A percentile compares a stretch with the other conserved stretches of the same genome.
These are phyloP conservation scores for Ustilago nuda DNA, from an alignment of 1,284 basidiomycete species.

Conservation along the genomic window DNA sequence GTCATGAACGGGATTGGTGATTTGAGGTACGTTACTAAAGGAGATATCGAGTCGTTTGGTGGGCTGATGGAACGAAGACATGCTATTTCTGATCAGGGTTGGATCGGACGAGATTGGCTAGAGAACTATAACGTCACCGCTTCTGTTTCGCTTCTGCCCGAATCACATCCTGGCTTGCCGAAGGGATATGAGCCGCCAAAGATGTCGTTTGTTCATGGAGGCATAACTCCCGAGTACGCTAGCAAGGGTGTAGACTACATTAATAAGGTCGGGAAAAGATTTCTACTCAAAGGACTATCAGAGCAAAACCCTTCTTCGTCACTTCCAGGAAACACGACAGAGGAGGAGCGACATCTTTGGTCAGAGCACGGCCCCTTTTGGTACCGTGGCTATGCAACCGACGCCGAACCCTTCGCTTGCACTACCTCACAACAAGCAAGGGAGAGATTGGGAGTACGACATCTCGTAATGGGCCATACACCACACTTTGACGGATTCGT, in stretches of 20 bases:
- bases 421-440: conserved; percentile 27
- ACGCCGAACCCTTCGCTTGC: conserved; percentile 42
- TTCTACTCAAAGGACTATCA: conserved; percentile 57
- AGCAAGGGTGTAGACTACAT: conserved; percentile 40
- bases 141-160: conserved; percentile 43
- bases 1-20: conserved; percentile 70
- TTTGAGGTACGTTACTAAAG: conserved; percentile 70
- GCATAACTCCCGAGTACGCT: conserved; percentile 62
- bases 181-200: conserved; percentile 21
- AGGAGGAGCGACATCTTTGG: conserved; percentile 54
- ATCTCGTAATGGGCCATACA: conserved; percentile 66
- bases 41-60: conserved; percentile 69
- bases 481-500: conserved; percentile 64
- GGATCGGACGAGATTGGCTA: conserved; percentile 65
- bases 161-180: conserved; percentile 16
- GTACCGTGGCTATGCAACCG: conserved; percentile 65
- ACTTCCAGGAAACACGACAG: conserved; percentile 43
- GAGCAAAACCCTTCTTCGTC: conserved; percentile 7
- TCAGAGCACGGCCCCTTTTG: conserved; percentile 61
- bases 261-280: conserved; percentile 50
- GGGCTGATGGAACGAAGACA: conserved; percentile 41
- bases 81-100: conserved; percentile 70
- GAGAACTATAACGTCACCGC: conserved; percentile 56
- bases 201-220: conserved; percentile 65
- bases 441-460: conserved; percentile 21